Evolutionary conservation across 2,329 filamentous ascomycete genomes (phyloP), one percentile per base, ranked within the genome.

Genomic region (Aspergillus fumigatiaffinis): DNA sequence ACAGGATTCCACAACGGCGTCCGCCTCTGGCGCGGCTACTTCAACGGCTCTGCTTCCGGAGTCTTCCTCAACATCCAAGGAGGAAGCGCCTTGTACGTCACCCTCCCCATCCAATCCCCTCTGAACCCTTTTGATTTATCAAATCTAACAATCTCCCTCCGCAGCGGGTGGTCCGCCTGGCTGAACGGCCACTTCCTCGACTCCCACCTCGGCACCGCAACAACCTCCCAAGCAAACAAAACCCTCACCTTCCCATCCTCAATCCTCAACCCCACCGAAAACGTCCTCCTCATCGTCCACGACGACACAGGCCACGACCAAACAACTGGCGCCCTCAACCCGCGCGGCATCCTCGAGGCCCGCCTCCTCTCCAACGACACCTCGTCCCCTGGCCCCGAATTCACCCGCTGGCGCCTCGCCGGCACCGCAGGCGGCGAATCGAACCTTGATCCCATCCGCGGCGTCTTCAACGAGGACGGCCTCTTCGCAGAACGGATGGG

Each of bases 231-330:
- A 56, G 63, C 58, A 38, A 70, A 66, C 52, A 59, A 65, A 3
- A 75, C 77, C 0, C 74, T 86, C 21, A 32, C 79, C 0, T 85
- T 87, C 65, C 66, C 73, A 46, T 82, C 82, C 50, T 76, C 75
- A 2, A 80, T 78, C 1, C 62, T 84, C 0, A 69, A 71, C 42
- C 61, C 69, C 55, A 68, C 81, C 2, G 73, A 86, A 5, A 77
- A 85, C n/a, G 71, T 86, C 3, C 73, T 86, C 25, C 81, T 84
- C 68, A 82, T 87, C 63, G 80, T 86, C 70, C 84, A 81, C 20
- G 84, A 84, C 9, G 82, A 87, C 64, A 70, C 68, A 21, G 69
- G 68, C 32, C 69, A 71, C 54, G 68, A 71, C 51, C 21, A 69
- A 51, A 70, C 67, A 50, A 65, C 59, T 21, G 68, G 68, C 2